A percentile compares a stretch with the other conserved stretches of the same genome.
These are phyloP conservation scores for Verticillium nonalfalfae DNA, from an alignment of 2,329 filamentous ascomycete genomes.

Conservation along the genomic window DNA sequence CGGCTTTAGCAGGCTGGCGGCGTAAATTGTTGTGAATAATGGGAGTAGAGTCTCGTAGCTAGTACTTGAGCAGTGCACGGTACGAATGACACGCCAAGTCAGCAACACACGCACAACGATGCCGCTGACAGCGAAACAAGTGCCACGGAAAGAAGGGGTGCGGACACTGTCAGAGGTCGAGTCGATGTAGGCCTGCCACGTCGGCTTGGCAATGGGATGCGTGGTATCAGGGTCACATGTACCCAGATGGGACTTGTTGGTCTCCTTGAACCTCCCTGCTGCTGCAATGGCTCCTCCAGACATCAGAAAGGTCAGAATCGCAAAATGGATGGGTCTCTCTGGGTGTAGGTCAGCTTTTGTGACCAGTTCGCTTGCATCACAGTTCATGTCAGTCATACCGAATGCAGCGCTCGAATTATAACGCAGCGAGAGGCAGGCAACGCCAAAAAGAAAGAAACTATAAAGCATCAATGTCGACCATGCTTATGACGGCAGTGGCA, in stretches of 20 bases:
- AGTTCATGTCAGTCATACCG: slow-evolving; percentile 17
- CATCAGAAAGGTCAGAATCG: slow-evolving; percentile 19
- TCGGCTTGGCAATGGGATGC: not conserved
- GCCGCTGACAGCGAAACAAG: slow-evolving; percentile 14
- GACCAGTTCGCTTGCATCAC: no score
- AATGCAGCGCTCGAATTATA: slow-evolving; percentile 28
- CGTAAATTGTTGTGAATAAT: slow-evolving; percentile 16
- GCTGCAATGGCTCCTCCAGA: slow-evolving; percentile 13
- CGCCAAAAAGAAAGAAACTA: slow-evolving; percentile 5
- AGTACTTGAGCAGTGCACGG: slow-evolving; percentile 24
- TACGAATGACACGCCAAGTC: slow-evolving; percentile 23
- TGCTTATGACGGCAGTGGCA: no score
- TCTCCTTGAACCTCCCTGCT: slow-evolving; percentile 10
- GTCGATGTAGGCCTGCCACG: slow-evolving; percentile 4
- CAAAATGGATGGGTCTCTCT: slow-evolving; percentile 28
- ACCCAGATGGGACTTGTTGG: slow-evolving; percentile 7
- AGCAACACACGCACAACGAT: slow-evolving; percentile 19
- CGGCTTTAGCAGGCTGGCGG: slow-evolving; percentile 12
- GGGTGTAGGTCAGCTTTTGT: not conserved
- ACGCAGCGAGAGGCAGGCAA: slow-evolving; percentile 19
- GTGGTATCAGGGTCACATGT: slow-evolving; percentile 4
- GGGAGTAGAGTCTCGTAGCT: slow-evolving; percentile 27
- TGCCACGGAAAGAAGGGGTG: slow-evolving; percentile 9
- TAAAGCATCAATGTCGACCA: not conserved
- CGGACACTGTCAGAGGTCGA: slow-evolving; percentile 1